Base-by-base conservation (phyloP, 2,329 filamentous ascomycete species). In the Myriosclerotinia scirpicola region DNA sequence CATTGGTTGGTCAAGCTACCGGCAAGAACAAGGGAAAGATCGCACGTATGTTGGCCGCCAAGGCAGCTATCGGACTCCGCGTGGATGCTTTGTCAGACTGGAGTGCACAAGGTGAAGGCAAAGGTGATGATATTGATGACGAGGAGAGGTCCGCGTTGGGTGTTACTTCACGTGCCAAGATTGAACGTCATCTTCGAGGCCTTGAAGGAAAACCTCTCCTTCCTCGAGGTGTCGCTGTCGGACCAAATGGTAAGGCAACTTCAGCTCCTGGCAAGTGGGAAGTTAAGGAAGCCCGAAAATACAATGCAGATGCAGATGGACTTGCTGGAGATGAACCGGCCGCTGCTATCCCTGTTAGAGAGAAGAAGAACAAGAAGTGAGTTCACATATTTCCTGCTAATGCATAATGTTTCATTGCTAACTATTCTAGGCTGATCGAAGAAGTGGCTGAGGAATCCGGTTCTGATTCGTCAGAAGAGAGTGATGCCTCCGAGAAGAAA, bases 1-100 rank as follows among this genome's bases (percentile, higher is more conserved):
- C 92, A 38, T 86, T 99, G 55, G 96, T 99, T 71, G 96, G 95
- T 54, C 95, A 99, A 82, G 95, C 95, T 40, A 96, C 92, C 26
- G 95, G 95, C 75, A 94, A 92, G 83, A 98, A 98, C 84, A 99
- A 99, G 89, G 95, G 95, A 75, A 99, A 99, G 85, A 97, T 99
- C 76, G 95, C 95, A 53, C 92, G 95, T 85, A 93, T 97, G 84
- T 86, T 99, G 69, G 91, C 95, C 59, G 90, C 94, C 73, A 98
- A 98, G 84, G 89, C 94, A 56, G 92, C 95, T 36, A 87, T 99
- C 61, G 93, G 93, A 83, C 84, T 97, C 59, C 93, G 95, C 80
- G 91, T 97, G 60, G 95, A 99, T 79, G 92, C 95, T 38, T 85
- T 96, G 54, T 88, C 89, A 64, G 90, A 93, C 70, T 92, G 90